phyloP scores from a whole-genome alignment of 176 grass and related monocot species.

The Aegilops umbellulata region DNA sequence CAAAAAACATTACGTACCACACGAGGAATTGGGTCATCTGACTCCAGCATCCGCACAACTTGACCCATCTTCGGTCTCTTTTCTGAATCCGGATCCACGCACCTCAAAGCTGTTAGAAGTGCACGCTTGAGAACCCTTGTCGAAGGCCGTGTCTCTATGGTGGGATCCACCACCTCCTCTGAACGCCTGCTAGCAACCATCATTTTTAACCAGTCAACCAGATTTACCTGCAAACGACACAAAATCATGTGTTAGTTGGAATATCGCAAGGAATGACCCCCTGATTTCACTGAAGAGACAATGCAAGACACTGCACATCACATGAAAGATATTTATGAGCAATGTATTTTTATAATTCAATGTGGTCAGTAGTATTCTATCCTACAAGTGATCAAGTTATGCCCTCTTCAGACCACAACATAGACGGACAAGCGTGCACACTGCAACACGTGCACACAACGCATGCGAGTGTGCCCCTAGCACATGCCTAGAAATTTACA shows the following conservation, averaged over 20 bases:
- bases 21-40: constrained; percentile 79
- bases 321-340: not conserved
- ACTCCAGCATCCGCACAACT: constrained; percentile 92
- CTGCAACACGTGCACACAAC: not conserved
- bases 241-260: constrained; percentile 23
- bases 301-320: not conserved
- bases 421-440: not conserved
- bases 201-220: constrained; percentile 99
- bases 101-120: constrained; percentile 86
- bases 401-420: not conserved
- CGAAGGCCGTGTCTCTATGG: constrained; percentile 73
- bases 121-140: constrained; percentile 90
- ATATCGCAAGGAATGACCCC: not conserved
- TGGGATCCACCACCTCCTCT: constrained; percentile 93
- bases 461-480: not conserved
- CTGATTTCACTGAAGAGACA: not conserved
- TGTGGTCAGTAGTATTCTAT: not conserved
- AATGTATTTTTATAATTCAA: not conserved
- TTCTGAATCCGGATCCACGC: constrained; percentile 95
- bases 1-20: constrained; percentile 49
- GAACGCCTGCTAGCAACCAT: constrained; percentile 94
- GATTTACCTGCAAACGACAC: constrained; percentile 63
- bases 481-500: not conserved
- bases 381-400: not conserved
- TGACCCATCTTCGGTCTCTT: constrained; percentile 99